Conservation (phyloP, 2,329 filamentous ascomycete species). For the Fusarium sp. region DNA sequence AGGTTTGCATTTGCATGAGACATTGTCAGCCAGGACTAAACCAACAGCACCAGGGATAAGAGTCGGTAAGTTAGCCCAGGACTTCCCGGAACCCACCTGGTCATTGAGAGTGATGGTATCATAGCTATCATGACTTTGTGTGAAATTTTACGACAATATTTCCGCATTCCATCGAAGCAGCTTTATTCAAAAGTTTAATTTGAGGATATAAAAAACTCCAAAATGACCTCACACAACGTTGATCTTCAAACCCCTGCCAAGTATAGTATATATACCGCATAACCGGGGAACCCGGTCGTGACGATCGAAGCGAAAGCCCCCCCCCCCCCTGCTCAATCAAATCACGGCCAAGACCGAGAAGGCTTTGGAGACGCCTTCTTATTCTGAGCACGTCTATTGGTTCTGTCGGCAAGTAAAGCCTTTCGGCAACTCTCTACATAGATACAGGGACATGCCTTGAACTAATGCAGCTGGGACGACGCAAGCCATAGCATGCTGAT, state of each 20-base stretch:
- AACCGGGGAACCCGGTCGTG: constrained; percentile 32
- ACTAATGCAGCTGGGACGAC: constrained; percentile 18
- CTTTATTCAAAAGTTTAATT: constrained; percentile 7
- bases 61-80: too few relatives aligned
- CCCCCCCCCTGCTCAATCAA: constrained; percentile 28
- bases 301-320: constrained; percentile 14
- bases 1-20: not conserved
- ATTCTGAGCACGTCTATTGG: constrained; percentile 6
- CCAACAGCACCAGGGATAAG: not conserved
- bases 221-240: constrained; percentile 38
- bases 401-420: constrained; percentile 3
- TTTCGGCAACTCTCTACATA: constrained; percentile 5
- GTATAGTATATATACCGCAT: not conserved
- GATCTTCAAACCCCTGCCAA: constrained; percentile 11
- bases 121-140: not conserved
- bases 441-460: constrained; percentile 24
- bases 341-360: constrained; percentile 41
- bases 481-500: constrained; percentile 3
- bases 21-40: too few relatives aligned
- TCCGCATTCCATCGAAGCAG: not conserved
- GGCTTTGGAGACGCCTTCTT: constrained; percentile 18
- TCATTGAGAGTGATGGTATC: not conserved
- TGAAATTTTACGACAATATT: not conserved
- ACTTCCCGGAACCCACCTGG: not conserved
- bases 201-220: constrained; percentile 5